Evolutionary conservation across 2,329 filamentous ascomycete species (phyloP).

Genomic region (Zasmidium angulare): DNA sequence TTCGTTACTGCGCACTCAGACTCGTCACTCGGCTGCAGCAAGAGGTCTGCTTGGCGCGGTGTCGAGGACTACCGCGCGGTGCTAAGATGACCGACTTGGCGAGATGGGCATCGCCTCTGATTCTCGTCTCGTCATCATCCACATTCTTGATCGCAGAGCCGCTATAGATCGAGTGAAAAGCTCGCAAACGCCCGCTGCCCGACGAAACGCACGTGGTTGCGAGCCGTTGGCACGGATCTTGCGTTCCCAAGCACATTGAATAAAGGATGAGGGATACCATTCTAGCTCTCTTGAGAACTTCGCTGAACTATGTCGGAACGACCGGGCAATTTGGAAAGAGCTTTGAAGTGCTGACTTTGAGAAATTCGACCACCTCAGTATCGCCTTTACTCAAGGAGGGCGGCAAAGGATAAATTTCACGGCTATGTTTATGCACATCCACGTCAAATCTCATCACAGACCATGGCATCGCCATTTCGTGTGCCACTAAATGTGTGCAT

Average conservation of each 20-base stretch:
- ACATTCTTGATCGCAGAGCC: neutral
- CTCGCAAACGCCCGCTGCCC: neutral
- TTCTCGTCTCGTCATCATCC: neutral
- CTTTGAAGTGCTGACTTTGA: neutral
- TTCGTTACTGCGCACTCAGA: neutral
- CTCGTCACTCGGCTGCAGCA: too few relatives aligned
- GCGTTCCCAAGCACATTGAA: neutral
- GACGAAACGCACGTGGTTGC: neutral
- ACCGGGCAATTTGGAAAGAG: neutral
- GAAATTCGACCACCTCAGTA: too few relatives aligned
- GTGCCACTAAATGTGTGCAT: too few relatives aligned
- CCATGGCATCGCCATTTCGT: too few relatives aligned
- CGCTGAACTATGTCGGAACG: neutral
- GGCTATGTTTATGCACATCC: too few relatives aligned
- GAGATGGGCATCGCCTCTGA: too few relatives aligned
- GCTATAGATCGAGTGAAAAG: neutral
- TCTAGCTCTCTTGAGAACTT: neutral
- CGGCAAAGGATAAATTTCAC: too few relatives aligned
- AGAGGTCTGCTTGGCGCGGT: too few relatives aligned
- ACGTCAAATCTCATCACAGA: too few relatives aligned
- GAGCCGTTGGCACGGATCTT: neutral
- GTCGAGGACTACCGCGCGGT: too few relatives aligned
- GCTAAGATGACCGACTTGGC: too few relatives aligned
- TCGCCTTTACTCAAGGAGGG: too few relatives aligned
- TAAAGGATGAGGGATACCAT: neutral